A percentile compares a stretch with the other conserved stretches of the same genome.
Conservation (phyloP, 1,284 basidiomycete genomes). For the Singerocomus inundabilis region DNA sequence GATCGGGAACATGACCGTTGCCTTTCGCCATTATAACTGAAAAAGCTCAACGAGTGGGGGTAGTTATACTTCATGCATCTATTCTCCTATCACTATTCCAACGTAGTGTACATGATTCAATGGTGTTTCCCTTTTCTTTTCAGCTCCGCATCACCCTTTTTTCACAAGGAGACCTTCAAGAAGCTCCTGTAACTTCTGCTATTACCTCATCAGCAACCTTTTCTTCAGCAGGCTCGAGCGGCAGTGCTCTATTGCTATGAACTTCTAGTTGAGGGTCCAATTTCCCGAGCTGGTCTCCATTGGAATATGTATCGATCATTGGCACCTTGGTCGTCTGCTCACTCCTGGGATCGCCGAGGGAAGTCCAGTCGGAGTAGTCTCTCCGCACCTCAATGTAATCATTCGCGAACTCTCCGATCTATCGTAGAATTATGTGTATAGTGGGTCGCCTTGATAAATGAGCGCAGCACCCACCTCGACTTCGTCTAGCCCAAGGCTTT, state of each 20-base stretch:
- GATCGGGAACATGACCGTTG: background rate
- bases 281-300: conserved; percentile 49
- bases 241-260: conserved; percentile 2
- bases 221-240: conserved; percentile 19
- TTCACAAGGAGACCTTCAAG: background rate
- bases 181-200: background rate
- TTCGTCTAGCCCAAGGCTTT: conserved; percentile 88
- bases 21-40: background rate
- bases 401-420: conserved; percentile 77
- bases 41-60: background rate
- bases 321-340: conserved; percentile 10
- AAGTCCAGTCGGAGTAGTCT: conserved; percentile 59
- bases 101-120: no score
- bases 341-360: conserved; percentile 11
- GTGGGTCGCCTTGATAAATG: background rate
- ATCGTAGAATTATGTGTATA: background rate
- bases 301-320: conserved; percentile 20
- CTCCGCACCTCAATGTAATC: conserved; percentile 79
- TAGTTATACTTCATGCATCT: conserved; percentile 1
- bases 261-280: conserved; percentile 32
- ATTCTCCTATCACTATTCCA: background rate
- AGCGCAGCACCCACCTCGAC: conserved; percentile 59
- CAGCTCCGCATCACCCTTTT: background rate
- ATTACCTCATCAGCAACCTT: conserved; percentile 12
- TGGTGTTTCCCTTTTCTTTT: background rate